Evolutionary conservation across 176 grass and related monocot species (phyloP), one percentile per base, ranked within the genome.

Genomic region (Phoenix roebelenii): DNA sequence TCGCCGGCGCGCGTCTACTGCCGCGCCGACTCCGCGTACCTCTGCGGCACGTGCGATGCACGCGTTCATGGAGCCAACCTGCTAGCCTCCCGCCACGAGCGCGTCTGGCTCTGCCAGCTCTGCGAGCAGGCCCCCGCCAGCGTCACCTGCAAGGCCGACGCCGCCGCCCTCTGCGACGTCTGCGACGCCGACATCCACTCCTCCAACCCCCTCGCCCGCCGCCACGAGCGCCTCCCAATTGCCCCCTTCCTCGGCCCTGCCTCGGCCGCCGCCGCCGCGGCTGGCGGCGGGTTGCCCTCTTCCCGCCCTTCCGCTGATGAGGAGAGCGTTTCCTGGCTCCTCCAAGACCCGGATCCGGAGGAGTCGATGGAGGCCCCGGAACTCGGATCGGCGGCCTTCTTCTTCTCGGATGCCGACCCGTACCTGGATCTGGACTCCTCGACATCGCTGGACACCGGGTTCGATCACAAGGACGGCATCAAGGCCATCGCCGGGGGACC

Each of bases 381-480:
- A 62, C 59, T 82, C 22, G 65, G 72, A 71, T 75, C 77, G 61
- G 57, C 77, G 32, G 86, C 87, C 44, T 79, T 79, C 74, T 68
- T 83, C 18, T 90, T 84, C 16, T 74, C 76, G 19, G 90, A 87
- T 25, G 64, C 86, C 1, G 82, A 95, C 4, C 77, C 85, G 0
- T 95, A 86, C 72, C 74, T 90, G 39, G 79, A 75, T 55, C 70
- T 84, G 18, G 90, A 95, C 49, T 61, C 56, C 6, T 51, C 65
- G 1, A 30, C 18, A 6, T 22, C 51, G 4, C 15, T 22, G 49
- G 68, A 75, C 71, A 57, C 50, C 61, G 22, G 70, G 15, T 74
- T 72, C 74, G 58, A 63, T 7, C 83, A 87, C 30, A 81, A 69
- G 39, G 90, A 90, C 59, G 76, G 83, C 59, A 83, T 95, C 59